A percentile compares a stretch with the other conserved stretches of the same genome.
phyloP scores from a whole-genome alignment of 2,329 filamentous ascomycete species.

The Penicillium paneum region DNA sequence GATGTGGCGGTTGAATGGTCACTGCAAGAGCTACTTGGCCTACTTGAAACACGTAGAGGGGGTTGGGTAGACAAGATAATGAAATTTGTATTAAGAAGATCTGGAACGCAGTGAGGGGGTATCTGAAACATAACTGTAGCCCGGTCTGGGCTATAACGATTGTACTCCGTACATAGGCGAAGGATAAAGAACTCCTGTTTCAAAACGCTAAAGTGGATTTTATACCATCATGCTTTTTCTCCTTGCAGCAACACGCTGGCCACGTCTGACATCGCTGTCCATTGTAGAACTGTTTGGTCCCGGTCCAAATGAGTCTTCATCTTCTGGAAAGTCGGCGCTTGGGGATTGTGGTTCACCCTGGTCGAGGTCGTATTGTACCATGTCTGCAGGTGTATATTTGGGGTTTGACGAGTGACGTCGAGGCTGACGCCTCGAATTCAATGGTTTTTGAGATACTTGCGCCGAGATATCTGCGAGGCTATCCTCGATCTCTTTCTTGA shows the following conservation, averaged over 20 bases:
- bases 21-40: neutral
- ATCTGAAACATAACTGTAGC: slow-evolving; percentile 23
- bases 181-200: neutral
- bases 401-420: slow-evolving; percentile 36
- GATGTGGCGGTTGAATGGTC: neutral
- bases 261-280: slow-evolving; percentile 15
- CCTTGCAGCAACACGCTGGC: slow-evolving; percentile 33
- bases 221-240: slow-evolving; percentile 44
- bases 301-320: slow-evolving; percentile 10
- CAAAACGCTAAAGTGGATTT: neutral
- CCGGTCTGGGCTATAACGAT: slow-evolving; percentile 11
- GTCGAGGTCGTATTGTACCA: slow-evolving; percentile 3
- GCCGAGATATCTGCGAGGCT: slow-evolving; percentile 8
- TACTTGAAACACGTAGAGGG: neutral
- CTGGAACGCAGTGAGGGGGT: slow-evolving; percentile 14
- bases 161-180: slow-evolving; percentile 12
- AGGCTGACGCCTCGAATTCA: slow-evolving; percentile 19
- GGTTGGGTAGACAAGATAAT: neutral
- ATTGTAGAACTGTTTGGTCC: slow-evolving; percentile 2
- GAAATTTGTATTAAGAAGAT: slow-evolving; percentile 3
- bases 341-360: slow-evolving; percentile 3
- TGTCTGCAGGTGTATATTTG: slow-evolving; percentile 12
- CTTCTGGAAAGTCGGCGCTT: slow-evolving; percentile 7
- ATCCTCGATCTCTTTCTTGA: slow-evolving; percentile 5
- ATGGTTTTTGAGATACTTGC: slow-evolving; percentile 5